Base-by-base conservation (phyloP, 257 asterid species). In the Ophiorrhiza pumila region DNA sequence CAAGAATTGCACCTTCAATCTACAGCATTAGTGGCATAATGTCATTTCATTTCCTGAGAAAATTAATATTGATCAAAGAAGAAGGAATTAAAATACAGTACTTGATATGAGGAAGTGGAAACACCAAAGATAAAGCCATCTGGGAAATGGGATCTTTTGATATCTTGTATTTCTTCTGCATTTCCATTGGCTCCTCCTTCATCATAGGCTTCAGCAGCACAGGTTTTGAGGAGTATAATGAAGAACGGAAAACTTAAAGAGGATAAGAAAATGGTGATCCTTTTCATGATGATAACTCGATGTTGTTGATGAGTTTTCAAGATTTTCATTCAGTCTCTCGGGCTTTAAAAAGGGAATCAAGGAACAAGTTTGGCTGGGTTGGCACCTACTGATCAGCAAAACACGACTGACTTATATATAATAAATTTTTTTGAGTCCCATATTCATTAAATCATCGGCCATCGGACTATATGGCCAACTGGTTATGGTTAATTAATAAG, bases 71-170 rank as follows among this genome's bases (percentile, higher is more conserved):
- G n/a, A 27, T 1, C n/a, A 35, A 6, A 27, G 49, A 25, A 61
- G 27, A 43, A 18, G 4, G 1, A 53, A 22, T 41, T 1, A 49
- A 39, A 13, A 9, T 70, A 31, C 2, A 22, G 7, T 39, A 89
- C 95, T 79, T 88, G 96, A 75, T 90, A 93, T 0, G 97, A 83
- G 25, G 98, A 90, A 71, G 96, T 90, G 27, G 93, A 73, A 65
- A 85, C 85, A 56, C 98, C 97, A 64, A 92, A 90, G 78, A 89
- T 78, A 77, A 92, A 92, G 64, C 84, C 95, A 77, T 76, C 61
- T 27, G 97, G 90, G 29, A 93, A 93, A 32, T 90, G 83, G 0
- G 86, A 84, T 74, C 84, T 81, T 68, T 71, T 77, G 74, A 84
- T 43, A 18, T 71, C 55, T 49, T 20, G 60, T 55, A 2, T 27